A percentile compares a stretch with the other conserved stretches of the same genome.
phyloP scores from a whole-genome alignment of 2,329 filamentous ascomycete species.

The Cercospora canescens region DNA sequence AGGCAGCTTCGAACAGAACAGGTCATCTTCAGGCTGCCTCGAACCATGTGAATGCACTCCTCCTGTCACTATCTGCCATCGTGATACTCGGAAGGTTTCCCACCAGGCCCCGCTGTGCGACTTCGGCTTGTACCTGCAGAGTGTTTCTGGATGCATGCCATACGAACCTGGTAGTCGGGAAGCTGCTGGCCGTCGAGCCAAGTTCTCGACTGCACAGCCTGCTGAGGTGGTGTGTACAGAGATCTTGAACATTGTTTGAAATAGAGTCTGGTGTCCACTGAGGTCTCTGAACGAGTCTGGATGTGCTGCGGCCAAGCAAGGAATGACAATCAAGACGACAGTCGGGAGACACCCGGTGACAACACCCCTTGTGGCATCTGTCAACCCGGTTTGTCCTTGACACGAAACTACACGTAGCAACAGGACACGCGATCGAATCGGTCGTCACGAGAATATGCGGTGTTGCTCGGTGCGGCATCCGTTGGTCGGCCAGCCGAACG shows the following conservation, averaged over 20 bases:
- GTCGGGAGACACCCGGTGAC: constrained; percentile 3
- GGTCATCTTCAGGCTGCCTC: not conserved
- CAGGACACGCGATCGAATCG: not conserved
- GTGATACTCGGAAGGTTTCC: not conserved
- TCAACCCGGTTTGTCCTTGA: constrained; percentile 10
- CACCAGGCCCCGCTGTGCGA: not conserved
- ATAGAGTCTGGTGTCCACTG: not conserved
- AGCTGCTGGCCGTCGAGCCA: not conserved
- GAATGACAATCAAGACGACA: constrained; percentile 13
- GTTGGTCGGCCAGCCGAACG: not conserved
- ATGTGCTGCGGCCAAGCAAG: not conserved
- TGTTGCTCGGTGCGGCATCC: constrained; percentile 2
- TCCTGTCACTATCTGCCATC: constrained; percentile 2
- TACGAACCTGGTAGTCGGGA: constrained; percentile 6
- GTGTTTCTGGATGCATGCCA: not conserved
- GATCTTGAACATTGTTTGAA: not conserved
- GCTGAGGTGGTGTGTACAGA: not conserved
- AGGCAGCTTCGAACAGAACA: not conserved
- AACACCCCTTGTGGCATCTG: constrained; percentile 15
- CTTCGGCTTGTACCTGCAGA: constrained; percentile 9
- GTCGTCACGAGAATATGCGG: not conserved
- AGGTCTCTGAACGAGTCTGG: not conserved
- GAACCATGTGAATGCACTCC: not conserved
- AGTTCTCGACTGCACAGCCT: not conserved
- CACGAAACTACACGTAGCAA: not conserved